Base-by-base conservation (phyloP, 345 rosid genomes). In the Moringa oleifera region DNA sequence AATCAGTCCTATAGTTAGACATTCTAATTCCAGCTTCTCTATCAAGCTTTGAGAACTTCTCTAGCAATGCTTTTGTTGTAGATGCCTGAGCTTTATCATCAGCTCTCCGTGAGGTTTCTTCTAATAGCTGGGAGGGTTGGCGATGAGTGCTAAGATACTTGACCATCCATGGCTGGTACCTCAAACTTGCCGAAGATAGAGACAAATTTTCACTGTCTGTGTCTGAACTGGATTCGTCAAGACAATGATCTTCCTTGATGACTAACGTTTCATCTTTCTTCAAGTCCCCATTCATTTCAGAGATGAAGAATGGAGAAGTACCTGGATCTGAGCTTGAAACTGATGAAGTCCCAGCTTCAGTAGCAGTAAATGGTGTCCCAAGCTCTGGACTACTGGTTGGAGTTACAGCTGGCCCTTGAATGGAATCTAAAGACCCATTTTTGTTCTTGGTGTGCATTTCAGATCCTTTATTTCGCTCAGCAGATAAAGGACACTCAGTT, bases 311-410 rank as follows among this genome's bases (percentile, higher is more conserved):
- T 0, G 99, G 99, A 20, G 99, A 95, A 56, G 99, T 85, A 68
- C 98, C 99, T 0, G 73, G 90, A 78, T 91, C 99, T 51, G 90
- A 87, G 74, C 99, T 95, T 5, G 99, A 91, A 52, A 91, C 90
- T 20, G 98, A 95, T 36, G 99, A 95, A 37, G 96, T 89, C 57
- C 86, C 99, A 1, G 87, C 94, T 78, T 95, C 99, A 21, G 99
- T 95, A 18, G 85, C 74, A 64, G 97, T 91, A 71, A 95, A 95
- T 25, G 99, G 95, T 33, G 99, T 91, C 66, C 99, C 91, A 18
- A 85, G 81, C 84, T 95, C 99, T 18, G 98, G 99, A 81, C 97
- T 91, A 59, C 95, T 89, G 4, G 85, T 81, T 59, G 99, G 94
- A 65, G 98, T 91, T 19, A 88, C 98, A 63, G 79, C 83, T 4